Conservation (phyloP, 1,284 basidiomycete genomes). For the Pseudozyma thailandica region DNA sequence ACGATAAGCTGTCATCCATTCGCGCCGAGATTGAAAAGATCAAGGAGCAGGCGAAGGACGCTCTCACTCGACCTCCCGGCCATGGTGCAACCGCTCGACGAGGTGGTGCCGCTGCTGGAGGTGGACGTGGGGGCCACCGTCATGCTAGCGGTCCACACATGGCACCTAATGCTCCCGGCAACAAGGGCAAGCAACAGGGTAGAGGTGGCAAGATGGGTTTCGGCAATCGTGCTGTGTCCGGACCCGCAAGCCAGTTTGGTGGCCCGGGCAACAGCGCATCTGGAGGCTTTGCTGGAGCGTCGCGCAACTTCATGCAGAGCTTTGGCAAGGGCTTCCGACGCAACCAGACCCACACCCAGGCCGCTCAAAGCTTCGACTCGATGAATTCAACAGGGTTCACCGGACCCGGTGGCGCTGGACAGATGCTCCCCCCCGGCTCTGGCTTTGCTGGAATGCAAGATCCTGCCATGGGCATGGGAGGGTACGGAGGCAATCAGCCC, state of each 20-base stretch:
- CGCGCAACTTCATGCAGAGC: constrained; percentile 47
- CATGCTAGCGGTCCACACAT: constrained; percentile 38
- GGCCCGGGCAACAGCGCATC: constrained; percentile 12
- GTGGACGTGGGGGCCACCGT: constrained; percentile 36
- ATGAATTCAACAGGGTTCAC: constrained; percentile 20
- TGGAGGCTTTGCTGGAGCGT: constrained; percentile 25
- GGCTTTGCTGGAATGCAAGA: constrained; percentile 23
- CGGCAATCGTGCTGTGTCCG: constrained; percentile 37
- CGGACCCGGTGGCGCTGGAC: constrained; percentile 12
- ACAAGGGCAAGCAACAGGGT: constrained; percentile 37
- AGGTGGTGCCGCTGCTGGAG: constrained; percentile 25
- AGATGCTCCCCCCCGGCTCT: constrained; percentile 28
- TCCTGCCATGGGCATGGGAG: constrained; percentile 22
- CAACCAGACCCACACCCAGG: constrained; percentile 21
- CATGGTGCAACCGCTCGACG: constrained; percentile 11
- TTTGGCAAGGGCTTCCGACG: constrained; percentile 44
- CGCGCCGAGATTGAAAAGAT: constrained; percentile 42
- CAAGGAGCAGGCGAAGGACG: constrained; percentile 34
- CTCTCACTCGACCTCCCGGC: constrained; percentile 19
- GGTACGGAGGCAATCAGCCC: constrained; percentile 10
- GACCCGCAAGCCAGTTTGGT: constrained; percentile 34
- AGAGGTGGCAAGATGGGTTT: constrained; percentile 37
- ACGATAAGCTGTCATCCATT: constrained; percentile 36
- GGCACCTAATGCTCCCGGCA: constrained; percentile 8
- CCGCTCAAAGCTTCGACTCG: constrained; percentile 30